These are phyloP conservation scores for Aureobasidium sp. DNA, from an alignment of 2,329 filamentous ascomycete species.

Conservation along the genomic window DNA sequence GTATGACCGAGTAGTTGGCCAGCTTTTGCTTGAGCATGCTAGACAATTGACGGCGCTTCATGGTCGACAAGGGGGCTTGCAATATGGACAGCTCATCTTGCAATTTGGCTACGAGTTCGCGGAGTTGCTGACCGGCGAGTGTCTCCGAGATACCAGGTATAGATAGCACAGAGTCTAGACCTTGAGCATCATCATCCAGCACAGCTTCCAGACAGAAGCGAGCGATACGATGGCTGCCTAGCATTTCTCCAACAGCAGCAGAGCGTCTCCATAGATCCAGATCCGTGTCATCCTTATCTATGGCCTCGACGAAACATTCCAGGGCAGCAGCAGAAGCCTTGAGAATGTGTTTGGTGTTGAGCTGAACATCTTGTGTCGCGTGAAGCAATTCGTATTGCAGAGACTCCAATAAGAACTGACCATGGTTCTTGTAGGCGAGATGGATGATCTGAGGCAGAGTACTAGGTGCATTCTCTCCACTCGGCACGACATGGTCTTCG, in stretches of 20 bases:
- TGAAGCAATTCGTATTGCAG: slow-evolving; percentile 43
- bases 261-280: slow-evolving; percentile 57
- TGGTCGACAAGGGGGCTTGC: slow-evolving; percentile 43
- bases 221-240: slow-evolving; percentile 52
- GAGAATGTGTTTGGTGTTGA: slow-evolving; percentile 22
- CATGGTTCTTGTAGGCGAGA: slow-evolving; percentile 90
- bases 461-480: slow-evolving; percentile 63
- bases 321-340: slow-evolving; percentile 39
- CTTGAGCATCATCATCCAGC: slow-evolving; percentile 54
- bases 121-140: slow-evolving; percentile 46
- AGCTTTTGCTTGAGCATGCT: slow-evolving; percentile 46
- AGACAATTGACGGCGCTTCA: slow-evolving; percentile 45
- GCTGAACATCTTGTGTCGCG: slow-evolving; percentile 20
- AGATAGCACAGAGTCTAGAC: slow-evolving; percentile 45
- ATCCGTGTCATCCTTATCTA: slow-evolving; percentile 59
- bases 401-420: slow-evolving; percentile 79
- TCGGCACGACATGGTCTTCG: slow-evolving; percentile 26
- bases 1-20: slow-evolving; percentile 47
- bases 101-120: slow-evolving; percentile 42
- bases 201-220: slow-evolving; percentile 59
- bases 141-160: slow-evolving; percentile 53
- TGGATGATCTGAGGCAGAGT: slow-evolving; percentile 85
- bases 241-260: slow-evolving; percentile 49
- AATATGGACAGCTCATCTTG: slow-evolving; percentile 49
- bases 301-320: slow-evolving; percentile 51